These are phyloP conservation scores for Cladosporium sp. DNA, from an alignment of 2,329 filamentous ascomycete genomes.

Conservation along the genomic window DNA sequence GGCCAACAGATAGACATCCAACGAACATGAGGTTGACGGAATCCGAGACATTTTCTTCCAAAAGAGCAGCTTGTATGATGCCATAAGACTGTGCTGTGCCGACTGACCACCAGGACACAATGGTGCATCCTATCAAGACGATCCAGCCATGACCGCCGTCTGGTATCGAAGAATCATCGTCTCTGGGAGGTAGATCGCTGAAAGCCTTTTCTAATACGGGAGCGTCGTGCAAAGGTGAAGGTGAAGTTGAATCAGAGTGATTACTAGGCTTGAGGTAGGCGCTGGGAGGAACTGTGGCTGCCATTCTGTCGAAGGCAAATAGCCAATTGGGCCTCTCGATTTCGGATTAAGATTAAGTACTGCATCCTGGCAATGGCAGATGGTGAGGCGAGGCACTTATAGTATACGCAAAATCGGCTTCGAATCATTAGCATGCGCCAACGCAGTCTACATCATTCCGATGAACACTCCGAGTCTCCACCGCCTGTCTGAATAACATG, in stretches of 20 bases:
- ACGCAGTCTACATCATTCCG: neutral
- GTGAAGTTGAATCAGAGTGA: neutral
- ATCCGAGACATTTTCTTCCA: conserved; percentile 45
- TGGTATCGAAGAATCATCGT: conserved; percentile 6
- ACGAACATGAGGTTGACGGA: conserved; percentile 57
- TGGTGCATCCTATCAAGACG: conserved; percentile 10
- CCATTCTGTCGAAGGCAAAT: neutral
- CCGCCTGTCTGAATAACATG: neutral
- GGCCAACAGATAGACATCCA: conserved; percentile 49
- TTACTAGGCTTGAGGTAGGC: neutral
- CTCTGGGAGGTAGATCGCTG: neutral
- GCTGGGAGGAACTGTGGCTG: neutral
- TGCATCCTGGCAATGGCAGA: neutral
- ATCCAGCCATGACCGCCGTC: conserved; percentile 7
- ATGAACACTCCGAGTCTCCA: conserved; percentile 1
- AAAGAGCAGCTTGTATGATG: conserved; percentile 55
- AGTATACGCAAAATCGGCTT: neutral
- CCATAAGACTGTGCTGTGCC: conserved; percentile 59
- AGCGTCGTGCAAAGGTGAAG: neutral
- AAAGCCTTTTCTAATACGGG: neutral
- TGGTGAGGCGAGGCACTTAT: neutral
- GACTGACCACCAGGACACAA: conserved; percentile 34
- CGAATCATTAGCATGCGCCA: neutral
- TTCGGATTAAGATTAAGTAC: neutral
- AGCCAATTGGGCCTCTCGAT: neutral